Conservation (phyloP, 2,329 filamentous ascomycete genomes). For the Aspergillus viridinutans region DNA sequence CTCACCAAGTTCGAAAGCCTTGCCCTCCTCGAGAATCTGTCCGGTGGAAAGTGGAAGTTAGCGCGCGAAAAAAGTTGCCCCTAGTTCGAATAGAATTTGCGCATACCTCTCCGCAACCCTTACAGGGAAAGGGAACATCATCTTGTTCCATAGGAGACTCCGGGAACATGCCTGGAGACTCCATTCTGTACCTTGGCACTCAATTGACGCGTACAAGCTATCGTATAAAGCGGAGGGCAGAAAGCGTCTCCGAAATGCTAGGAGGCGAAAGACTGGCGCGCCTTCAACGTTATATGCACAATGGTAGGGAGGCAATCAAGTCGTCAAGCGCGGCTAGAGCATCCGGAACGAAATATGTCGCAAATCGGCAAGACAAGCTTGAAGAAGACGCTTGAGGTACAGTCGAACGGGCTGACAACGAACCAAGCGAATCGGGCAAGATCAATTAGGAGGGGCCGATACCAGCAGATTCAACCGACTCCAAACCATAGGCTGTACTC, state of each 20-base stretch:
- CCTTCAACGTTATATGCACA: neutral
- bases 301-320: neutral
- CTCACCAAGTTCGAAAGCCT: conserved; percentile 93
- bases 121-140: conserved; percentile 78
- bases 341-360: neutral
- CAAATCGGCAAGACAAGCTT: neutral
- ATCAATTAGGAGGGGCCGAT: neutral
- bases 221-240: neutral
- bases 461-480: neutral
- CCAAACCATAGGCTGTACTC: neutral
- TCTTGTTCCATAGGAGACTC: conserved; percentile 69
- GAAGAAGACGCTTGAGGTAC: too few relatives aligned
- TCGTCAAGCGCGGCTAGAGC: neutral
- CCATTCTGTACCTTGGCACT: conserved; percentile 39
- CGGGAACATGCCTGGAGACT: conserved; percentile 52
- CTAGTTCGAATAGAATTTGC: neutral
- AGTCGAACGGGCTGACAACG: neutral
- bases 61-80: neutral
- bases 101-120: conserved; percentile 82
- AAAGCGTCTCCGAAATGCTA: neutral
- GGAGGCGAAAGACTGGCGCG: neutral
- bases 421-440: neutral
- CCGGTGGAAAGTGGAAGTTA: conserved; percentile 10
- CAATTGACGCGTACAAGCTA: neutral
- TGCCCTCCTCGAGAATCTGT: conserved; percentile 95